phyloP scores from a whole-genome alignment of 208 protist genomes.

The Acanthamoeba divionensis region DNA sequence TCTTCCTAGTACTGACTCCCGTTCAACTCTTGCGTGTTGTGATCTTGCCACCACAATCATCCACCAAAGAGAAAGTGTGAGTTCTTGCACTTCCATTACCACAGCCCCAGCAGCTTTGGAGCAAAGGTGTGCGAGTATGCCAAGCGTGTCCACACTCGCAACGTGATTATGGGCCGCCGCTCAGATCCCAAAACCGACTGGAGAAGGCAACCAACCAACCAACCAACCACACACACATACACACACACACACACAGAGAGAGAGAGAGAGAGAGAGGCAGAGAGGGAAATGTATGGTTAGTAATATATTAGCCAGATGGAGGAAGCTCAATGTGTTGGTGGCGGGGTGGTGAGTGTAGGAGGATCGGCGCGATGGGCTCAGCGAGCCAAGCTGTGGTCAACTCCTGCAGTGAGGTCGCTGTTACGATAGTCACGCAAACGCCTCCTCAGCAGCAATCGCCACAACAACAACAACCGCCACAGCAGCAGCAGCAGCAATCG shows the following conservation, averaged over 20 bases:
- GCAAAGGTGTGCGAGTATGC: neutral
- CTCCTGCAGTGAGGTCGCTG: neutral
- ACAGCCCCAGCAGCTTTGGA: neutral
- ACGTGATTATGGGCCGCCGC: neutral
- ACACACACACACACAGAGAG: no score
- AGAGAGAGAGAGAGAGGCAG: neutral
- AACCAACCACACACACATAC: no score
- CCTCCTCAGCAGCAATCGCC: neutral
- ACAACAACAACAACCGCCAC: neutral
- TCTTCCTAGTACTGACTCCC: neutral
- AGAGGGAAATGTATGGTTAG: neutral
- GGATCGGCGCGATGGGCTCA: neutral
- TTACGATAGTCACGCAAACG: neutral
- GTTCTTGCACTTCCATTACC: conserved; percentile 8
- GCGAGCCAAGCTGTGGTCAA: neutral
- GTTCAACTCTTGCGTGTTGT: neutral
- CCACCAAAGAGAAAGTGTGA: neutral
- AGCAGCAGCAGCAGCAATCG: neutral
- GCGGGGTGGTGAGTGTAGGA: neutral
- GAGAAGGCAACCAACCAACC: no score
- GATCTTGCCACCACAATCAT: neutral
- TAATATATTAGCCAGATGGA: neutral
- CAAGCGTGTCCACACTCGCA: neutral
- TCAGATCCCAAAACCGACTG: no score
- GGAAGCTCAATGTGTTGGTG: neutral